Evolutionary conservation across 2,329 filamentous ascomycete genomes (phyloP), one percentile per base, ranked within the genome.

Genomic region (Exophiala alcalophila): DNA sequence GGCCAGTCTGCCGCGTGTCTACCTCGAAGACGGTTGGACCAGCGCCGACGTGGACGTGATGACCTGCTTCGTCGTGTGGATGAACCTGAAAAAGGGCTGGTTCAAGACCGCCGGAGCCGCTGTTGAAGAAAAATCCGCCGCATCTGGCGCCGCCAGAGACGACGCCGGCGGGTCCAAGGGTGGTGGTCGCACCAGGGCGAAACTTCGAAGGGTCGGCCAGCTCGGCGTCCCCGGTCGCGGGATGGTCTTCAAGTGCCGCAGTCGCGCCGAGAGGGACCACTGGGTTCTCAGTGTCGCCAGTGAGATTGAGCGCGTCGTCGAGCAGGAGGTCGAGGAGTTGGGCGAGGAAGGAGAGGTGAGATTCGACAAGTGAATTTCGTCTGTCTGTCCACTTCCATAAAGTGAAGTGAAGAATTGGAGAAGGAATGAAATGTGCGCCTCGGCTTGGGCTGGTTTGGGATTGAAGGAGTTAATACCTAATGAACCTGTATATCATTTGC

Each of bases 251-350:
- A 79, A 80, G 56, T 74, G 80, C 24, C 69, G 80, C 39, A 81
- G 76, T 59, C 67, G 81, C 7, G 73, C 80, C 1, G 81, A 84
- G 61, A 72, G 80, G 47, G 81, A 84, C 62, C 74, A 79, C 53
- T 84, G 81, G 81, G 81, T 84, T 16, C 62, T 83, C 59, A 78
- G 72, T 24, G 77, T 84, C 44, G 74, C 74, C 39, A 77, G 77
- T 49, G 81, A 84, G 65, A 84, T 84, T 59, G 80, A 84, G 29
- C 20, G 44, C 8, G 32, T 50, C n/a, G 46, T 54, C 11, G 49
- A 54, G 29, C 45, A 41, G 8, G 49, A 52, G 31, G 48, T 26
- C 3, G 40, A 48, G 19, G 34, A 39, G 9, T 11, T 40, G 20
- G 49, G 49, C 7, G 44, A 52, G 4, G 44, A 52, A 21, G 37